Conservation (phyloP, 108 stramenopile species). For the Pseudonitzschia delicatissima region DNA sequence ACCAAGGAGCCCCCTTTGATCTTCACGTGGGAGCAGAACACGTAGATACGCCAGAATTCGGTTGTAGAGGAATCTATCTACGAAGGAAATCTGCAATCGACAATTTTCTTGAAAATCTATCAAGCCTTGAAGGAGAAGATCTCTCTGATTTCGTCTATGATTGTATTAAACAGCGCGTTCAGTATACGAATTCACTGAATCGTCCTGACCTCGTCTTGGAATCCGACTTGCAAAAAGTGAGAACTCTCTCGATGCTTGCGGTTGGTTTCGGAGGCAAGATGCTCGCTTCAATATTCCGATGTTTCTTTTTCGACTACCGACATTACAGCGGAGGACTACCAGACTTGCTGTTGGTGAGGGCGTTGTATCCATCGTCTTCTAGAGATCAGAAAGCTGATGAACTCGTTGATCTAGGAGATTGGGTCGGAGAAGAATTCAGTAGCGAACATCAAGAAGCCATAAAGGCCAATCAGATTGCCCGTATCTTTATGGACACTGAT, state of each 20-base stretch:
- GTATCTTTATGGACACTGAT: slow-evolving; percentile 57
- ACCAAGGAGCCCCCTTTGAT: slow-evolving; percentile 81
- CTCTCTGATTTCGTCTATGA: slow-evolving; percentile 54
- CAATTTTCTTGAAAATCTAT: slow-evolving; percentile 43
- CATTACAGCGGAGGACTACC: slow-evolving; percentile 84
- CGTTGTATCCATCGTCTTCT: slow-evolving; percentile 11
- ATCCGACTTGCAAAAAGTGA: slow-evolving; percentile 51
- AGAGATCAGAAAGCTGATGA: slow-evolving; percentile 1
- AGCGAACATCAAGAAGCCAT: slow-evolving; percentile 23
- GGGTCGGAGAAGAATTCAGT: slow-evolving; percentile 76
- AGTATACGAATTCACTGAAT: slow-evolving; percentile 18
- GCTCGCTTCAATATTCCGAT: slow-evolving; percentile 62
- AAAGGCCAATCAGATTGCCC: slow-evolving; percentile 9
- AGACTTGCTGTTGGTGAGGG: slow-evolving; percentile 55
- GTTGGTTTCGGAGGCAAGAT: slow-evolving; percentile 67
- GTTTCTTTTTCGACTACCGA: slow-evolving; percentile 75
- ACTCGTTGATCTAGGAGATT: slow-evolving; percentile 70
- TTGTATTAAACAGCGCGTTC: slow-evolving; percentile 39
- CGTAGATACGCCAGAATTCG: neutral
- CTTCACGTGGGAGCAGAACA: slow-evolving; percentile 64
- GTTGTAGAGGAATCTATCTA: slow-evolving; percentile 52
- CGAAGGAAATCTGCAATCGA: slow-evolving; percentile 46
- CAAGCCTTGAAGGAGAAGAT: slow-evolving; percentile 27
- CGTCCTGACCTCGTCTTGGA: slow-evolving; percentile 44
- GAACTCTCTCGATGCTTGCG: slow-evolving; percentile 71